These are phyloP conservation scores for Leccinum barrowsii DNA, from an alignment of 768 basidiomycete species.

Conservation along the genomic window DNA sequence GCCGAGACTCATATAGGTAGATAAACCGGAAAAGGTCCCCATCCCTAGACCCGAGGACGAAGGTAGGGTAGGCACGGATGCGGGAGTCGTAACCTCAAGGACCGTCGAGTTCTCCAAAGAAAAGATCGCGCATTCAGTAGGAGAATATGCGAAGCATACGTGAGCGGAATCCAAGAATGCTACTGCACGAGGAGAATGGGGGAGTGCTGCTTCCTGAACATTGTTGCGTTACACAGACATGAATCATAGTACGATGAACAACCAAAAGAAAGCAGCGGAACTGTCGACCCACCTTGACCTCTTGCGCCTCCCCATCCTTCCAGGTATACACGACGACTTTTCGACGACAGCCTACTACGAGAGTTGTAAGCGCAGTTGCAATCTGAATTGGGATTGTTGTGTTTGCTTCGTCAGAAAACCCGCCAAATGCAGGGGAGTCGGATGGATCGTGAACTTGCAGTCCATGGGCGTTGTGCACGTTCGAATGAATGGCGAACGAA, in stretches of 20 bases:
- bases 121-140: slow-evolving; percentile 63
- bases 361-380: slow-evolving; percentile 65
- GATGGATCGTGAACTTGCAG: slow-evolving; percentile 21
- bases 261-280: background rate
- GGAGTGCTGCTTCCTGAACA: slow-evolving; percentile 71
- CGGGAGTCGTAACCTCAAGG: slow-evolving; percentile 50
- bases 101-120: slow-evolving; percentile 56
- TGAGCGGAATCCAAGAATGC: slow-evolving; percentile 63
- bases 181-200: slow-evolving; percentile 88
- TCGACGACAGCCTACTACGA: slow-evolving; percentile 83
- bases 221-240: background rate
- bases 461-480: slow-evolving; percentile 43
- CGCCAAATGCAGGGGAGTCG: slow-evolving; percentile 9
- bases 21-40: slow-evolving; percentile 71
- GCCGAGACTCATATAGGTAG: slow-evolving; percentile 84
- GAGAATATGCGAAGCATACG: slow-evolving; percentile 77
- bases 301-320: slow-evolving; percentile 80
- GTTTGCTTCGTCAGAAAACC: slow-evolving; percentile 4
- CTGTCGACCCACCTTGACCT: slow-evolving; percentile 52
- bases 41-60: slow-evolving; percentile 39
- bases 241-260: background rate
- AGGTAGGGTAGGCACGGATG: slow-evolving; percentile 32
- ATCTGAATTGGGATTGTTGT: slow-evolving; percentile 40
- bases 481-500: slow-evolving; percentile 74
- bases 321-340: slow-evolving; percentile 84